These are phyloP conservation scores for Curvularia lunata DNA, from an alignment of 2,329 filamentous ascomycete genomes.

Conservation along the genomic window DNA sequence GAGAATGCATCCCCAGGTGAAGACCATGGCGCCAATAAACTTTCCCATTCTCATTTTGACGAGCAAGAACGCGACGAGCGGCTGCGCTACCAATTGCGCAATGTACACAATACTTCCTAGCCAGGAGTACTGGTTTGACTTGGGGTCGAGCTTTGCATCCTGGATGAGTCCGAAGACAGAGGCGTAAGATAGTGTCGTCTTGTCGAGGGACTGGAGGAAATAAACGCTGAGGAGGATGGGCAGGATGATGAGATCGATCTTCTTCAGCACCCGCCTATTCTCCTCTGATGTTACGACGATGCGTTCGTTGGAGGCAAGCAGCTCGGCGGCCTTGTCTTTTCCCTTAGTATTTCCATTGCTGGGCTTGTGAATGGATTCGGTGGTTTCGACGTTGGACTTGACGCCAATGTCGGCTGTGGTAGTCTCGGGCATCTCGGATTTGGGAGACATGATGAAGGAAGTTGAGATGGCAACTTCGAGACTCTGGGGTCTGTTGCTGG, in stretches of 20 bases:
- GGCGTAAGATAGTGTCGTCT: conserved; percentile 66
- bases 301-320: conserved; percentile 56
- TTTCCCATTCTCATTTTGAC: conserved; percentile 68
- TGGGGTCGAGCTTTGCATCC: conserved; percentile 62
- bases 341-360: conserved; percentile 9
- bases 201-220: conserved; percentile 69
- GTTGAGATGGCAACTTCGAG: neutral
- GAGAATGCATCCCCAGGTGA: conserved; percentile 63
- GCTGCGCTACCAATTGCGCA: conserved; percentile 62
- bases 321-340: conserved; percentile 58
- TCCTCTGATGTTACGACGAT: conserved; percentile 60
- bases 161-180: conserved; percentile 68
- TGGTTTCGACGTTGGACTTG: conserved; percentile 35
- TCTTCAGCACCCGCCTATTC: conserved; percentile 58
- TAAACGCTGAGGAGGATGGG: conserved; percentile 66
- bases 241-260: conserved; percentile 60
- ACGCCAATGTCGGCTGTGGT: conserved; percentile 19
- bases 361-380: conserved; percentile 38
- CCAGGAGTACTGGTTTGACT: conserved; percentile 60
- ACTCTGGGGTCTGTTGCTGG: conserved; percentile 1
- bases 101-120: conserved; percentile 61
- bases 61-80: conserved; percentile 60
- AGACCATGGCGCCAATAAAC: conserved; percentile 60
- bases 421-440: conserved; percentile 12
- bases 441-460: conserved; percentile 24